phyloP scores from a whole-genome alignment of 164 flowering plant genomes.

The Magnolia officinalis region DNA sequence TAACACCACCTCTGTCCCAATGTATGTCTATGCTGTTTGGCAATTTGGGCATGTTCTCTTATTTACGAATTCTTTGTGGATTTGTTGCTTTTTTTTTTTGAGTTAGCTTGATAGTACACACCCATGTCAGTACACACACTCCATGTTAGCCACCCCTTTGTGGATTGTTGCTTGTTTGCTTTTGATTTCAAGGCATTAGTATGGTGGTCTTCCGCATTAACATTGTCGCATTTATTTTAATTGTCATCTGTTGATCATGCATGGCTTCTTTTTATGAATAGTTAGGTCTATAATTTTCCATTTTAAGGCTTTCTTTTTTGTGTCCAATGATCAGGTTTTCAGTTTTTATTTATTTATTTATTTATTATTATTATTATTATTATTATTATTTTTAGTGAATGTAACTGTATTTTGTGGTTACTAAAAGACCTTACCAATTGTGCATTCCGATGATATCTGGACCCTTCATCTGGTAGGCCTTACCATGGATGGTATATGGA shows the following conservation, averaged over 20 bases:
- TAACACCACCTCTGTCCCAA: slow-evolving; percentile 91
- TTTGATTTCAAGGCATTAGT: neutral
- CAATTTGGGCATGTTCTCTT: neutral
- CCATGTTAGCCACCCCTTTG: too few species aligned
- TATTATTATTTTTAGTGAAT: too few species aligned
- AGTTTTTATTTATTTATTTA: neutral
- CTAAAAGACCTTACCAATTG: too few species aligned
- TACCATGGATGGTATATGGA: too few species aligned
- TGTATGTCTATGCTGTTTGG: slow-evolving; percentile 40
- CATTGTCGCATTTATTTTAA: neutral
- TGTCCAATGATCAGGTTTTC: neutral
- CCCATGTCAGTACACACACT: too few species aligned
- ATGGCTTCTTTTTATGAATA: neutral
- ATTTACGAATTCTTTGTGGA: neutral
- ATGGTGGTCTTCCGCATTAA: neutral
- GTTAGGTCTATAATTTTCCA: neutral
- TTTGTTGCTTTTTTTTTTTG: too few species aligned
- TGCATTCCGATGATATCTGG: too few species aligned
- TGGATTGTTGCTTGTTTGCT: neutral
- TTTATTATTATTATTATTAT: too few species aligned
- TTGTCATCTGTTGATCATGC: neutral
- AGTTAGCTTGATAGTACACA: too few species aligned
- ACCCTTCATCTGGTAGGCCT: too few species aligned
- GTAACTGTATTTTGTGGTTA: too few species aligned
- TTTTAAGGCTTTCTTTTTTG: neutral